These are phyloP conservation scores for Podaxis mareebaensis DNA, from an alignment of 768 basidiomycete species.

Conservation along the genomic window DNA sequence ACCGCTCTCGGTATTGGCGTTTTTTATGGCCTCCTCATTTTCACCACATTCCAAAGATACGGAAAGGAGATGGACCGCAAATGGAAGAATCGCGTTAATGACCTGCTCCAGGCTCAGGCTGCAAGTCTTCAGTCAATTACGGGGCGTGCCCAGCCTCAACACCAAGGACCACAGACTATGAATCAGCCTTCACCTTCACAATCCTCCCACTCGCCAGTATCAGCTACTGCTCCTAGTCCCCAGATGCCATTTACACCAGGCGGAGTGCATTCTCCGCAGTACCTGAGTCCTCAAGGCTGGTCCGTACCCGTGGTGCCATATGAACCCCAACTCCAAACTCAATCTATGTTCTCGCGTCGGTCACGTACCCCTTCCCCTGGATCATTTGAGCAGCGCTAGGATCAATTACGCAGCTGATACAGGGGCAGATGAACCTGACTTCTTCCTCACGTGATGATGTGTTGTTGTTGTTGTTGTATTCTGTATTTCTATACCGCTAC, in stretches of 20 bases:
- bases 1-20: slow-evolving; percentile 42
- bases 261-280: too few species aligned
- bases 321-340: not conserved
- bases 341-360: not conserved
- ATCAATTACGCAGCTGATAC: too few species aligned
- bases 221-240: not conserved
- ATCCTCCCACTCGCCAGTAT: not conserved
- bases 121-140: not conserved
- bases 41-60: slow-evolving; percentile 45
- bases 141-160: not conserved
- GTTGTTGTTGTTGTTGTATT: too few species aligned
- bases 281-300: too few species aligned
- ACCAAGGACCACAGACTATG: not conserved
- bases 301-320: not conserved
- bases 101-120: not conserved
- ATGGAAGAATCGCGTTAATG: not conserved
- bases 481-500: too few species aligned
- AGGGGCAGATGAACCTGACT: too few species aligned
- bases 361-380: not conserved
- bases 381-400: not conserved
- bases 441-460: too few species aligned
- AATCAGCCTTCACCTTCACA: not conserved
- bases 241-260: not conserved
- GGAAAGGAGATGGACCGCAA: not conserved
- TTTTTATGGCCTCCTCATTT: slow-evolving; percentile 43